These are phyloP conservation scores for Mycena galericulata DNA, from an alignment of 768 basidiomycete species.

Conservation along the genomic window DNA sequence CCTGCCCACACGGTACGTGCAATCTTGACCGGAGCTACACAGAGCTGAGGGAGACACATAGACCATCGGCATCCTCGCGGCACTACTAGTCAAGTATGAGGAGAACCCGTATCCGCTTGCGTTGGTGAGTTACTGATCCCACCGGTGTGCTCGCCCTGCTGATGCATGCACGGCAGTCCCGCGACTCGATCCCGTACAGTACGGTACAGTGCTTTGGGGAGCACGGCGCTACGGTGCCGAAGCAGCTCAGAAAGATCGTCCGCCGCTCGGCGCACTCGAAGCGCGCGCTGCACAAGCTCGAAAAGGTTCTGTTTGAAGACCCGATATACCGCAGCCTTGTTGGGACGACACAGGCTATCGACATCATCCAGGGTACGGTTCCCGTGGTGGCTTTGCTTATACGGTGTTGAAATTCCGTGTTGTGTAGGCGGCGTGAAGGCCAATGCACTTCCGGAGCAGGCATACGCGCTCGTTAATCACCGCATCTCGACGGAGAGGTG, in stretches of 20 bases:
- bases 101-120: constrained; percentile 50
- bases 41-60: background rate
- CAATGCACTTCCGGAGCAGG: constrained; percentile 69
- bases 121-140: background rate
- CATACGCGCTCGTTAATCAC: constrained; percentile 57
- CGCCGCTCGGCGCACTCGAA: background rate
- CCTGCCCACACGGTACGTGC: background rate
- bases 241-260: constrained; percentile 45
- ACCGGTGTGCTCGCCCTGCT: background rate
- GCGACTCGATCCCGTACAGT: background rate
- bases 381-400: too few relatives aligned
- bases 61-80: constrained; percentile 69
- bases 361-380: constrained; percentile 46
- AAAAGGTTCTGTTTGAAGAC: constrained; percentile 45
- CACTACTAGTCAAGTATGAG: constrained; percentile 63
- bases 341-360: constrained; percentile 68
- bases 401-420: too few relatives aligned
- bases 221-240: constrained; percentile 57
- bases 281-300: constrained; percentile 41
- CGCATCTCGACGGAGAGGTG: constrained; percentile 59
- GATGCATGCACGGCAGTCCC: background rate
- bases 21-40: too few relatives aligned
- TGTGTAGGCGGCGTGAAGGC: constrained; percentile 52
- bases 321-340: constrained; percentile 43
- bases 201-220: constrained; percentile 58